These are phyloP conservation scores for Trichoderma parareesei DNA, from an alignment of 495 filamentous ascomycete genomes.

Conservation along the genomic window DNA sequence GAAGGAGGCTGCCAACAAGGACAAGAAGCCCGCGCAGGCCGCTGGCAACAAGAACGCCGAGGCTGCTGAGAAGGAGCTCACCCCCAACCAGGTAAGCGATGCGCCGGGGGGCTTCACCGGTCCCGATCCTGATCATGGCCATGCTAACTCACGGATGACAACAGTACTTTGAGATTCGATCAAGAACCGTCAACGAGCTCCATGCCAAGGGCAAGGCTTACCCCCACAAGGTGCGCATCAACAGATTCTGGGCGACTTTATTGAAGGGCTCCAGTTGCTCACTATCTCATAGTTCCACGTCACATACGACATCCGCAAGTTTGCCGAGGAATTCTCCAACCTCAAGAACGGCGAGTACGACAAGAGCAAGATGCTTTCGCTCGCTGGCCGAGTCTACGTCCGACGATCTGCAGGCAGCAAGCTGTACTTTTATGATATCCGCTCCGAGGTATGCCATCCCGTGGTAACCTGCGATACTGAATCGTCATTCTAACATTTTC, in stretches of 20 bases:
- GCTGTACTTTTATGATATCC: conserved; percentile 89
- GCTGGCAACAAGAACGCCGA: conserved; percentile 50
- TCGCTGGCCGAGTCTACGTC: conserved; percentile 83
- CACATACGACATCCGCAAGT: conserved; percentile 68
- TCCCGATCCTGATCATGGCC: no score
- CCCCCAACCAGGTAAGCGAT: conserved; percentile 56
- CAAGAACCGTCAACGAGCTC: conserved; percentile 74
- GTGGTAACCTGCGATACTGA: conserved; percentile 17
- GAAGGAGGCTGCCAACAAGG: conserved; percentile 68
- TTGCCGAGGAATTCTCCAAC: conserved; percentile 61
- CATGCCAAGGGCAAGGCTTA: conserved; percentile 79
- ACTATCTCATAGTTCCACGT: conserved; percentile 58
- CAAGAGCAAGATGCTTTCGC: conserved; percentile 59
- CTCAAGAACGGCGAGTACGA: conserved; percentile 80
- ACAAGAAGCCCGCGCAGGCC: conserved; percentile 43
- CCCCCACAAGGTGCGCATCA: conserved; percentile 64
- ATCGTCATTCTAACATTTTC: conserved; percentile 24
- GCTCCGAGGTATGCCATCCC: conserved; percentile 41
- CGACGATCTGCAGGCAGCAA: conserved; percentile 76
- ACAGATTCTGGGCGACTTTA: background rate
- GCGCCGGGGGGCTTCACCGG: background rate
- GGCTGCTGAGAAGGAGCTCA: conserved; percentile 49
- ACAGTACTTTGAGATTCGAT: conserved; percentile 88
- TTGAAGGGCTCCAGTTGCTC: background rate
- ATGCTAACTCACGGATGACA: background rate